Conservation (phyloP, 305 asterid genomes). For the Fraxinus platypoda region DNA sequence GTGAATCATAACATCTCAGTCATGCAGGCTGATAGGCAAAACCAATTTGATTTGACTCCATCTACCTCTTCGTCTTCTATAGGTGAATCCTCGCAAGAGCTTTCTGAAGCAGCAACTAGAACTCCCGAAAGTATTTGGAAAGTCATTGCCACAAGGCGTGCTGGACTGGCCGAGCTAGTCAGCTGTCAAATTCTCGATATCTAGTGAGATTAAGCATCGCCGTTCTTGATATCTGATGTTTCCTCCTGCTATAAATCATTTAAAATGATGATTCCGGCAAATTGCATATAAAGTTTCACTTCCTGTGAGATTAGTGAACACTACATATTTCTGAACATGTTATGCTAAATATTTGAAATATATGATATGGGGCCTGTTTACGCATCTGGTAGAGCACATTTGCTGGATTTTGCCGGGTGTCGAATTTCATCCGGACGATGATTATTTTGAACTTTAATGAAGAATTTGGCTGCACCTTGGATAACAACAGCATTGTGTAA, state of each 20-base stretch:
- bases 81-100: constrained; percentile 39
- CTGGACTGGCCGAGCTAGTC: constrained; percentile 62
- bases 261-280: not conserved
- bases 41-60: constrained; percentile 35
- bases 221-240: not conserved
- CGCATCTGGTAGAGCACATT: not conserved
- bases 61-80: constrained; percentile 37
- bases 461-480: not conserved
- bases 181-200: constrained; percentile 75
- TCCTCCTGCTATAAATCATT: constrained; percentile 1
- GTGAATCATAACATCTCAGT: constrained; percentile 56
- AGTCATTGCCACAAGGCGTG: constrained; percentile 41
- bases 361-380: not conserved
- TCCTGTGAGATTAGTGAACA: constrained; percentile 4
- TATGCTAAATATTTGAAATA: not conserved
- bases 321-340: not conserved
- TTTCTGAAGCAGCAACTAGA: constrained; percentile 36
- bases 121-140: constrained; percentile 53
- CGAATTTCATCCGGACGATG: not conserved
- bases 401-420: not conserved
- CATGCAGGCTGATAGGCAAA: constrained; percentile 61
- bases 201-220: constrained; percentile 26
- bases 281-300: not conserved
- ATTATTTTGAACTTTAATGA: not conserved
- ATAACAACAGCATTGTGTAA: not conserved